A percentile compares a stretch with the other conserved stretches of the same genome.
Conservation (phyloP, 305 asterid species). For the Fraxinus sp. region DNA sequence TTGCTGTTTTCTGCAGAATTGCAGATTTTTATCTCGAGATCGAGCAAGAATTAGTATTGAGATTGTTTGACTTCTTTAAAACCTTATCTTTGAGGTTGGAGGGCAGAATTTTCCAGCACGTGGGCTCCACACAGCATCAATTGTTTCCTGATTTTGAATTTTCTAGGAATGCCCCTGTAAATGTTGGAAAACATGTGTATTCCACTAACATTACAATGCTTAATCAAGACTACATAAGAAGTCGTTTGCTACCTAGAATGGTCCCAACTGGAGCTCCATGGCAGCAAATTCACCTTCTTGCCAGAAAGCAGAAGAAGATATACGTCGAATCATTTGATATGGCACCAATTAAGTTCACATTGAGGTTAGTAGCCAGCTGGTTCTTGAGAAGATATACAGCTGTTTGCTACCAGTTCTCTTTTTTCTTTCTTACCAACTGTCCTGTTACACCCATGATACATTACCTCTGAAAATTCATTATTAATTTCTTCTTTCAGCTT, state of each 20-base stretch:
- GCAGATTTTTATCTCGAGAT: conserved; percentile 85
- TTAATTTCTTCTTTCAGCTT: conserved; percentile 58
- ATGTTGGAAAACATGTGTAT: conserved; percentile 37
- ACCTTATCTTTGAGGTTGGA: conserved; percentile 62
- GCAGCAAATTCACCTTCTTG: conserved; percentile 84
- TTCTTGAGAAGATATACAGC: neutral
- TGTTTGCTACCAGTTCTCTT: conserved; percentile 4
- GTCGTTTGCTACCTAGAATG: conserved; percentile 51
- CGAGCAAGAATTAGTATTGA: conserved; percentile 82
- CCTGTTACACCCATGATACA: conserved; percentile 20
- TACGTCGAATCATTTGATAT: conserved; percentile 82
- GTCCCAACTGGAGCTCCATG: conserved; percentile 99
- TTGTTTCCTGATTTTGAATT: conserved; percentile 44
- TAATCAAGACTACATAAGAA: conserved; percentile 34
- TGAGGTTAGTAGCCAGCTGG: conserved; percentile 56
- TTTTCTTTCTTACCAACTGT: conserved; percentile 1
- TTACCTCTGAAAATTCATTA: conserved; percentile 11
- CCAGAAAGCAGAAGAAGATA: conserved; percentile 77
- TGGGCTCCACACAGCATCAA: conserved; percentile 50
- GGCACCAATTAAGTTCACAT: conserved; percentile 77
- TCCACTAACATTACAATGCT: conserved; percentile 31
- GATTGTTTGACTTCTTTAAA: conserved; percentile 71
- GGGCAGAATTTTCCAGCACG: conserved; percentile 47
- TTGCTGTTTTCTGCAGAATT: conserved; percentile 54
- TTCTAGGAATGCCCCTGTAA: conserved; percentile 38